Conservation (phyloP, 2,329 filamentous ascomycete genomes). For the Aspergillus japonicus region DNA sequence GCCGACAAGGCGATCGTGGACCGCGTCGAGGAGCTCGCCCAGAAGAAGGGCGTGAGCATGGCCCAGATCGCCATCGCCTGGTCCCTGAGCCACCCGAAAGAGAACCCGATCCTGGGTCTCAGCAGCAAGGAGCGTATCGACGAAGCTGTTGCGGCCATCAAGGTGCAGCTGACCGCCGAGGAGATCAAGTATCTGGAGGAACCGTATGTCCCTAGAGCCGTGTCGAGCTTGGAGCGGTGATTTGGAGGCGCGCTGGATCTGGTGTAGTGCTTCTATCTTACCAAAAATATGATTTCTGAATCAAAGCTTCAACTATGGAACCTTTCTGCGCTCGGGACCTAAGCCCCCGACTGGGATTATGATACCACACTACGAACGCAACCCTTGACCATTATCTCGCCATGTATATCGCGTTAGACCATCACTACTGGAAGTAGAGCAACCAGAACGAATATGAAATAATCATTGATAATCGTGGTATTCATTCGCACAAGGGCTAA, state of each 20-base stretch:
- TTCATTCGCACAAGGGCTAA: background rate
- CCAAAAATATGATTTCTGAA: too few species aligned
- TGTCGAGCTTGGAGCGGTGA: constrained; percentile 29
- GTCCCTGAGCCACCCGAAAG: constrained; percentile 54
- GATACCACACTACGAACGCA: too few species aligned
- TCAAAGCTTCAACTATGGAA: too few species aligned
- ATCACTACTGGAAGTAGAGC: too few species aligned
- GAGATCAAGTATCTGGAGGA: constrained; percentile 64
- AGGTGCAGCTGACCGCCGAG: constrained; percentile 54
- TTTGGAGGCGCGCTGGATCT: background rate
- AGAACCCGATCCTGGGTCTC: constrained; percentile 62
- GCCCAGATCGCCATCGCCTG: constrained; percentile 65
- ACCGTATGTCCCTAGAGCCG: constrained; percentile 55
- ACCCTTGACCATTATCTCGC: too few species aligned
- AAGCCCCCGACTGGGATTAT: too few species aligned
- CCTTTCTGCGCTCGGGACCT: too few species aligned
- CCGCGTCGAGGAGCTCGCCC: constrained; percentile 59
- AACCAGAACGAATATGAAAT: background rate
- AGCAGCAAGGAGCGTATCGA: constrained; percentile 60
- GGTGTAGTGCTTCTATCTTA: too few species aligned
- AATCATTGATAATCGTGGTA: background rate
- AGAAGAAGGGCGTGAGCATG: constrained; percentile 60
- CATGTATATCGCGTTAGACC: too few species aligned
- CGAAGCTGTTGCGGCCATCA: constrained; percentile 54
- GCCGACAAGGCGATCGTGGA: constrained; percentile 54